These are phyloP conservation scores for Heterococcus sp. DNA, from an alignment of 108 stramenopile species.

Conservation along the genomic window DNA sequence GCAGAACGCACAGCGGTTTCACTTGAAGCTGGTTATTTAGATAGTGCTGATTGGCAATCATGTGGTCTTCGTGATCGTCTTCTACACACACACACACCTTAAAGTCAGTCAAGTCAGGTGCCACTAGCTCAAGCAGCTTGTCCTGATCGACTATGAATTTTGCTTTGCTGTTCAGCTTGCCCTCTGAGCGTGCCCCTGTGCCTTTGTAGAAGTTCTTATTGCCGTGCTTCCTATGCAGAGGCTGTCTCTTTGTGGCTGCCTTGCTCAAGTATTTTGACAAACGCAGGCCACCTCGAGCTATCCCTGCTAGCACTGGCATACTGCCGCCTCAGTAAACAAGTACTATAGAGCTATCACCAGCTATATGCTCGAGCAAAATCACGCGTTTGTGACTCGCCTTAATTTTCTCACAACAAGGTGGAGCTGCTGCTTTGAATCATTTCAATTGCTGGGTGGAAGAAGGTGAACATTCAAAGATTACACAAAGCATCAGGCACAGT, in stretches of 20 bases:
- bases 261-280: constrained; percentile 47
- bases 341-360: too few species aligned
- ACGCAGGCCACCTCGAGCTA: constrained; percentile 25
- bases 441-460: not conserved
- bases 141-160: constrained; percentile 27
- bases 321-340: too few species aligned
- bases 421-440: not conserved
- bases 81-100: too few species aligned
- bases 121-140: constrained; percentile 35
- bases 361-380: too few species aligned
- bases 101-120: constrained; percentile 41
- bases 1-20: too few species aligned
- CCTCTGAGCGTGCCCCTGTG: constrained; percentile 25
- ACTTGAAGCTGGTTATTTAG: too few species aligned
- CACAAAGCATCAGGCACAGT: too few species aligned
- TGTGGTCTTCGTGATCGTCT: too few species aligned
- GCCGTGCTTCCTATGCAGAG: constrained; percentile 35
- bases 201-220: constrained; percentile 51
- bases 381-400: not conserved
- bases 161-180: constrained; percentile 41
- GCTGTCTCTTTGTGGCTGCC: constrained; percentile 44
- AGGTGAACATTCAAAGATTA: too few species aligned
- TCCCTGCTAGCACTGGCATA: constrained; percentile 45
- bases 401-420: not conserved
- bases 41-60: too few species aligned